A percentile compares a stretch with the other conserved stretches of the same genome.
Evolutionary conservation across 2,329 filamentous ascomycete species (phyloP).

Genomic region (Cercospora sp.): DNA sequence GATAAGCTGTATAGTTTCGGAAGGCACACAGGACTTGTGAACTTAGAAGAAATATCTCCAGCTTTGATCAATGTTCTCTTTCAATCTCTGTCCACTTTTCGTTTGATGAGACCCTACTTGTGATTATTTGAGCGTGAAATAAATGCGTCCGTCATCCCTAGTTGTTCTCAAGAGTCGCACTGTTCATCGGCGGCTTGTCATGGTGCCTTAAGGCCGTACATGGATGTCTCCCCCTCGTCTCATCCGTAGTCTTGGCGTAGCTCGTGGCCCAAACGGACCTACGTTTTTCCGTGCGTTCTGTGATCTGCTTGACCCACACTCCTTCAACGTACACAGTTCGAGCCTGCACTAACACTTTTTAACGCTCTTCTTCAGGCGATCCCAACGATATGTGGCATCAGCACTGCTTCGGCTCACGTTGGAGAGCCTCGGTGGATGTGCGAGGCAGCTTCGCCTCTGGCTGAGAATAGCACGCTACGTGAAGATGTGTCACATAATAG

Average conservation of each 20-base stretch:
- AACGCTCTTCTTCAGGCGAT: background rate
- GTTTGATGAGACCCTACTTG: too few relatives aligned
- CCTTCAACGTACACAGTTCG: too few relatives aligned
- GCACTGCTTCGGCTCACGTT: background rate
- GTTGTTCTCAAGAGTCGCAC: background rate
- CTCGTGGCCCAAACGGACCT: background rate
- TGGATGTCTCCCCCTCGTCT: background rate
- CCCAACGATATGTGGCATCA: background rate
- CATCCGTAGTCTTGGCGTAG: background rate
- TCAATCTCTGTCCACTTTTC: too few relatives aligned
- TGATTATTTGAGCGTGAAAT: too few relatives aligned
- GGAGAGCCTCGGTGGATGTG: background rate
- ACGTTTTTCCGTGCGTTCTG: background rate
- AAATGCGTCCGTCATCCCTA: background rate
- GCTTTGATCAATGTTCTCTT: background rate
- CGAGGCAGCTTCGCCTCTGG: background rate
- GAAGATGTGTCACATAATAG: background rate
- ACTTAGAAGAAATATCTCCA: background rate
- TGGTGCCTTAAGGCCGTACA: background rate
- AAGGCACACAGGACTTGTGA: background rate
- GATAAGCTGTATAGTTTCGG: background rate
- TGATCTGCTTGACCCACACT: background rate
- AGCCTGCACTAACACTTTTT: background rate
- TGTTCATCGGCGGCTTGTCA: background rate
- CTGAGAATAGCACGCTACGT: background rate